A percentile compares a stretch with the other conserved stretches of the same genome.
Evolutionary conservation across 306 rosid genomes (phyloP).

Genomic region (Cicer pinnatifidum): DNA sequence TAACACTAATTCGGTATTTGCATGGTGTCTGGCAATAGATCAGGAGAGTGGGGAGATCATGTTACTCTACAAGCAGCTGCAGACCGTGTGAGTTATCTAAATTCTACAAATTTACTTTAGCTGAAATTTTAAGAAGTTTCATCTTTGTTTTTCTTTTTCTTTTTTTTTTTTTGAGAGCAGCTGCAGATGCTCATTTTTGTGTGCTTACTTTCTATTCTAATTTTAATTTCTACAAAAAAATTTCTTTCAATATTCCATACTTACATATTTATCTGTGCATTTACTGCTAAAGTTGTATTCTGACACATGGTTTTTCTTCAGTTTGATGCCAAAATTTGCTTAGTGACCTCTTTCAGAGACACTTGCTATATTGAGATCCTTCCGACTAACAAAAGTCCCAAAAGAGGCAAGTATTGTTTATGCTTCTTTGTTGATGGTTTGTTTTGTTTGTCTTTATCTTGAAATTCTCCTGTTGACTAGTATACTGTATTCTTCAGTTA

Average conservation of each 20-base stretch:
- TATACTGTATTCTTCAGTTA: slow-evolving; percentile 5
- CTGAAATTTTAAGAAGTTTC: slow-evolving; percentile 10
- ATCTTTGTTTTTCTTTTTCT: background rate
- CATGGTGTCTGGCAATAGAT: slow-evolving; percentile 57
- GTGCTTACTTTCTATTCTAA: background rate
- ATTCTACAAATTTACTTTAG: slow-evolving; percentile 17
- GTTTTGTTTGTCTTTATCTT: background rate
- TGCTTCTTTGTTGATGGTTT: slow-evolving; percentile 13
- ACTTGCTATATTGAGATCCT: slow-evolving; percentile 88
- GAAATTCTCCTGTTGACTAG: slow-evolving; percentile 7
- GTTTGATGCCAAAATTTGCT: slow-evolving; percentile 87
- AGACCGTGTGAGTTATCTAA: slow-evolving; percentile 70
- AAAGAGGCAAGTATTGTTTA: slow-evolving; percentile 62
- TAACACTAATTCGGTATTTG: slow-evolving; percentile 46
- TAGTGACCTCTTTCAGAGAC: slow-evolving; percentile 92
- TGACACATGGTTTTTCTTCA: slow-evolving; percentile 53
- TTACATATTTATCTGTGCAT: slow-evolving; percentile 1
- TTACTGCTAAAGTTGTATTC: slow-evolving; percentile 41
- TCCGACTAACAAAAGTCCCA: slow-evolving; percentile 71
- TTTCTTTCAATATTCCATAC: background rate
- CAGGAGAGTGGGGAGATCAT: slow-evolving; percentile 99
- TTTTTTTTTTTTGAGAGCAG: too few species aligned
- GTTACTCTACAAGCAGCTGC: slow-evolving; percentile 96
- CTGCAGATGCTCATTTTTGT: background rate
- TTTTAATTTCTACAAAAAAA: slow-evolving; percentile 17